Evolutionary conservation across 2,329 filamentous ascomycete genomes (phyloP).

Genomic region (Biscogniauxia mediterranea): DNA sequence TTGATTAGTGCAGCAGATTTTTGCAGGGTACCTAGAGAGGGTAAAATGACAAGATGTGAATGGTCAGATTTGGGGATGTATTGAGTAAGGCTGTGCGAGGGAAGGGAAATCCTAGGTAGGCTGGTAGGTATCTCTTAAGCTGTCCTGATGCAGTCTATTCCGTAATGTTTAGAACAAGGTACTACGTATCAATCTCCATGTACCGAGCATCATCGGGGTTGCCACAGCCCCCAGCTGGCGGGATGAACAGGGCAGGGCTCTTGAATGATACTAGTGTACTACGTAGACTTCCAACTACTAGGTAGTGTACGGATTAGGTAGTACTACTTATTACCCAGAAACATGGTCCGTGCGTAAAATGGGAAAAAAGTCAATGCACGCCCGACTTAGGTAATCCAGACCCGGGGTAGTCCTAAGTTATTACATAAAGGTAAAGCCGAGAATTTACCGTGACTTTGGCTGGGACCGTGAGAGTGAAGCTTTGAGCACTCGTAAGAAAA

Average conservation of each 20-base stretch:
- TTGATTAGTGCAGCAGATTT: background rate
- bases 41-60: background rate
- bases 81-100: background rate
- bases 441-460: slow-evolving; percentile 17
- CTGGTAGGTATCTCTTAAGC: background rate
- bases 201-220: no score
- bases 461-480: slow-evolving; percentile 2
- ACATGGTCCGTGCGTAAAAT: background rate
- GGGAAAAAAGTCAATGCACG: no score
- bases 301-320: background rate
- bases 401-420: no score
- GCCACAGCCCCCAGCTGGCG: no score
- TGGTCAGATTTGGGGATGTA: background rate
- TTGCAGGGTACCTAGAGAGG: background rate
- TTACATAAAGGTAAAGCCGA: slow-evolving; percentile 6
- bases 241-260: no score
- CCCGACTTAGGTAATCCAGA: background rate
- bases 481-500: slow-evolving; percentile 6
- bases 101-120: background rate
- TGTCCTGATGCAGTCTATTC: no score
- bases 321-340: no score
- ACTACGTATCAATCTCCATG: no score
- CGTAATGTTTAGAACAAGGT: no score
- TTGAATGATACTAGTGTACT: no score
- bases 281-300: no score